Base-by-base conservation (phyloP, 192 early-diverging fungal species). In the Coemansia sp. region DNA sequence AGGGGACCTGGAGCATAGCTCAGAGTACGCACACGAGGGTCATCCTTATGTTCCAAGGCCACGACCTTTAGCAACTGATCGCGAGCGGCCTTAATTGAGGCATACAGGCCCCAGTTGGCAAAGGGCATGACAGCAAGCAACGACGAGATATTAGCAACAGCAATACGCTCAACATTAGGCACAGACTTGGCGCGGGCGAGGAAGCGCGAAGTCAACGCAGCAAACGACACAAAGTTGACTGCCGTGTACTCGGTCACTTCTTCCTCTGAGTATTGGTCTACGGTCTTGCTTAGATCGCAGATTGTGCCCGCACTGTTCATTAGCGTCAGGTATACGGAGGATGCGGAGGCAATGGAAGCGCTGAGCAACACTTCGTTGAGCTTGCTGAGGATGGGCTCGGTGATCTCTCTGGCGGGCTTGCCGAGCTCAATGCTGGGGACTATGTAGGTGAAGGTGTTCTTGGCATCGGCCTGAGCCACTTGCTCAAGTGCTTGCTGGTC, bases 1-100 rank as follows among this genome's bases (percentile, higher is more conserved):
- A 96, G 74, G 34, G 94, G 94, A 13, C 94, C 94, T 2, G 94
- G 94, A 3, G 94, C 92, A 78, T 96, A 96, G 66, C 83, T 93
- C 41, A 96, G 79, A 13, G 89, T 86, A 62, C 89, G 86, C 48
- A 91, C 75, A 39, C 84, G 68, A 31, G 62, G 32, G 39, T 71
- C 77, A 44, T 60, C 72, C 56, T 70, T 76, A 42, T 92, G 71
- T 68, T 95, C 94, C 11, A 76, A n/a, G 13, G 92, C 93, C 3
- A 92, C 83, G 0, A 90, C 87, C 20, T 84, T 65, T 34, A 92
- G 74, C 29, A 91, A 78, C 84, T 89, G 87, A 65, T 96, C 91
- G 17, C 95, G 86, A 1, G 93, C 95, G 12, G 93, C 92, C 76
- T 95, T 94, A 13, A 85, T 86, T 0, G 89, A 82, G 5, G 89